Base-by-base conservation (phyloP, 768 basidiomycete species). In the Hydnum rufescens region DNA sequence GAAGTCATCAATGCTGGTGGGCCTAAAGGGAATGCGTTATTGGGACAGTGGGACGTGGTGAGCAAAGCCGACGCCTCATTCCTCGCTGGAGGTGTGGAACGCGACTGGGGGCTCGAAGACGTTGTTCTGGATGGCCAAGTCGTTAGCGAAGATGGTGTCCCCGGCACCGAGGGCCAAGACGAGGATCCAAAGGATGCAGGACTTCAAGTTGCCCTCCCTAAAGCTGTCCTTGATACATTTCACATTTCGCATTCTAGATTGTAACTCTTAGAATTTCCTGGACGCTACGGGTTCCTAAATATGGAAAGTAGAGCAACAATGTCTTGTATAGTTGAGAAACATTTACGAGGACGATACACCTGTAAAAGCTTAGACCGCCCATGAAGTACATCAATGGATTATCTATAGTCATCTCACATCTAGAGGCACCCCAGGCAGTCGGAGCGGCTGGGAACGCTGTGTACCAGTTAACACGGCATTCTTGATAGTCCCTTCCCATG, bases 81-180 rank as follows among this genome's bases (percentile, higher is more conserved):
- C 62, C 64, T 83, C 34, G 68, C 70, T 26, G 75, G 74, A 2
- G 80, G 78, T 1, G 58, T 72, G 1, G 67, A 72, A 51, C 69
- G 82, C 57, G 80, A 82, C 47, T 88, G 86, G 86, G 86, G 86
- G 13, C 77, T 88, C 55, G 79, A 83, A 58, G 77, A 87, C 62
- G 71, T 82, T 5, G 64, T 71, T 59, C 70, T 78, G 25, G 68
- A 69, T 3, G 81, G 82, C 42, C 68, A 77, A 70, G 82, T 85
- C 32, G 68, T 84, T n/a, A 65, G 75, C 34, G 80, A 88, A 47
- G 67, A 68, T 31, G 85, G 85, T 3, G 71, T 72, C 2, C 75
- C 75, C n/a, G 82, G 77, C 1, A 74, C 78, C 3, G 77, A 84
- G 57, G 56, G 62, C 32, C 75, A 79, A 51, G 57, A 62, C 16